Evolutionary conservation across 345 rosid species (phyloP), one percentile per base, ranked within the genome.

Genomic region (Eucalyptus fibrosa): DNA sequence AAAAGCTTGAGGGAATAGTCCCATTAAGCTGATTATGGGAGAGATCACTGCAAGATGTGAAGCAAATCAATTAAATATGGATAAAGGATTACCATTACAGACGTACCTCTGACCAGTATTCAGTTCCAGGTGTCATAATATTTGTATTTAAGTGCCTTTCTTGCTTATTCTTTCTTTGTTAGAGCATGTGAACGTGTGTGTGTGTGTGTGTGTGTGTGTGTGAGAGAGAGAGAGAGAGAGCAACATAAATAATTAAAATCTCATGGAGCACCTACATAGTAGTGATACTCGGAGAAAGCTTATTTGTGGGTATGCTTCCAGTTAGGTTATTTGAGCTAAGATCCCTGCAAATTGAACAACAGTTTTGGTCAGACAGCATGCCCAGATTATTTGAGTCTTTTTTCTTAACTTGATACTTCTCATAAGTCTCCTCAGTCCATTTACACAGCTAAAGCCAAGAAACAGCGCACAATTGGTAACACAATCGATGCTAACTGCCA

Each of bases 241-340:
- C 55, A 37, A 45, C 72, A 51, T 37, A 23, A 40, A 56, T 45
- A 40, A 50, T 37, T 19, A 18, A 67, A 32, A 69, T 34, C 44
- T 10, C 44, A 69, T 69, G 44, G 26, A 69, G 81, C 77, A 88
- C 95, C 92, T 95, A 98, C 99, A 98, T 94, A 56, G 99, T 96
- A 89, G 99, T 98, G 90, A 98, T 95, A 88, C 87, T 90, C 12
- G 89, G 91, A 56, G 97, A 91, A 89, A 97, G 98, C 92, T 90
- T 93, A 88, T 93, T 90, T 50, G 93, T 34, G 88, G 99, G 99
- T 92, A 98, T 93, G 87, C 96, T 80, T 91, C 97, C 99, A 91
- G 87, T 95, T 77, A 98, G 95, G 90, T 90, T 91, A 94, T 98
- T 98, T 87, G 91, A 93, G 94, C 99, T 95, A 45, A 98, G 95